These are phyloP conservation scores for Penicillium fimorum DNA, from an alignment of 495 filamentous ascomycete species.

Conservation along the genomic window DNA sequence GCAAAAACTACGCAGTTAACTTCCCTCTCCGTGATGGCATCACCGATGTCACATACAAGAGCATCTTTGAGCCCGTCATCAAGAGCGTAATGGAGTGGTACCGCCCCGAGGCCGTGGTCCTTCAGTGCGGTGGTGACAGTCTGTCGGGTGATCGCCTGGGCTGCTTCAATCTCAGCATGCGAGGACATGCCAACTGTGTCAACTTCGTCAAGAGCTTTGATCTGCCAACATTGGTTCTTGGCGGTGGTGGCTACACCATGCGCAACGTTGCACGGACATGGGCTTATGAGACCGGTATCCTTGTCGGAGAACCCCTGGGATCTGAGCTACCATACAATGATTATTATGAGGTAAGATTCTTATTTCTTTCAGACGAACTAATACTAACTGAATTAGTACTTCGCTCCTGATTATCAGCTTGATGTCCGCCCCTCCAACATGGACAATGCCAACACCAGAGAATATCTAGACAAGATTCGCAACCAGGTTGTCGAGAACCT, in stretches of 20 bases:
- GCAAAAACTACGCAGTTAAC: slow-evolving; percentile 95
- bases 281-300: slow-evolving; percentile 91
- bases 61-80: slow-evolving; percentile 94
- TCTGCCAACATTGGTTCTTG: slow-evolving; percentile 85
- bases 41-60: slow-evolving; percentile 87
- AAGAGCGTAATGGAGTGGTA: slow-evolving; percentile 94
- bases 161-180: slow-evolving; percentile 98
- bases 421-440: slow-evolving; percentile 96
- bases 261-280: slow-evolving; percentile 95
- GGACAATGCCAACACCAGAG: slow-evolving; percentile 94
- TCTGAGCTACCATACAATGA: slow-evolving; percentile 92
- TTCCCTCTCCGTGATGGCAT: slow-evolving; percentile 96
- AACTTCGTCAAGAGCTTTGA: slow-evolving; percentile 92
- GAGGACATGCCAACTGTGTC: slow-evolving; percentile 96
- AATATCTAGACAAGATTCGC: slow-evolving; percentile 96
- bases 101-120: slow-evolving; percentile 87
- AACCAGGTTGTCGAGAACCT: slow-evolving; percentile 90
- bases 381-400: slow-evolving; percentile 64
- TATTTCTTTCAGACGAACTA: neutral
- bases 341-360: slow-evolving; percentile 82
- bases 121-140: slow-evolving; percentile 96
- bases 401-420: slow-evolving; percentile 92
- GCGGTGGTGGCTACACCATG: slow-evolving; percentile 98
- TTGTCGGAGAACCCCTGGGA: slow-evolving; percentile 77
- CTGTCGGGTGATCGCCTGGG: slow-evolving; percentile 92